Percentiles rank a stretch among this genome's conserved stretches.
Conservation (phyloP, 441 rosid genomes). For the Kokia cookei region DNA sequence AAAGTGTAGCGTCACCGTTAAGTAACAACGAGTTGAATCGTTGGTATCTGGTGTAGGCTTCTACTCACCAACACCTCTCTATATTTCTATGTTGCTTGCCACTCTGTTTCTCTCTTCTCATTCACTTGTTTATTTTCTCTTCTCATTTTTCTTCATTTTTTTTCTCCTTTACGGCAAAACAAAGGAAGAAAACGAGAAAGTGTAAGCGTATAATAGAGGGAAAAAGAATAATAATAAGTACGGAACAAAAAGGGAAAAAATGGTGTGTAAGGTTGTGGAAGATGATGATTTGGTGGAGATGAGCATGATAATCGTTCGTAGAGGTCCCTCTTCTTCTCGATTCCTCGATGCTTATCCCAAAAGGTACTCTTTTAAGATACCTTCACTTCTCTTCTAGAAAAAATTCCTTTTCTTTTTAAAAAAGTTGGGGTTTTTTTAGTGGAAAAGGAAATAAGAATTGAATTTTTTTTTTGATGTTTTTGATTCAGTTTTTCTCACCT, state of each 20-base stretch:
- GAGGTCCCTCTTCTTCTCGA: constrained; percentile 26
- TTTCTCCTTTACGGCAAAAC: constrained; percentile 7
- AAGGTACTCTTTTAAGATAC: constrained; percentile 38
- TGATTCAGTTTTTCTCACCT: constrained; percentile 46
- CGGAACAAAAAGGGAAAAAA: background rate
- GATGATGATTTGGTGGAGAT: constrained; percentile 36
- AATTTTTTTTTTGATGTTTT: constrained; percentile 26
- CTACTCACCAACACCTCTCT: constrained; percentile 11
- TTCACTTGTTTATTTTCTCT: background rate
- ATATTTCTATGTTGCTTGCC: constrained; percentile 15
- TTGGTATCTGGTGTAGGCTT: constrained; percentile 35
- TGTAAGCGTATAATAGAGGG: background rate
- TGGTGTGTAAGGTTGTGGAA: constrained; percentile 21
- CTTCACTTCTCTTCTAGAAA: constrained; percentile 11
- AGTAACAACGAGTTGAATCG: constrained; percentile 26
- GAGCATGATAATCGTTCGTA: constrained; percentile 23
- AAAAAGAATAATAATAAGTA: background rate
- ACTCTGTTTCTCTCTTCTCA: constrained; percentile 20
- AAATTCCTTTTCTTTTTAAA: background rate
- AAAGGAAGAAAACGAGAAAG: background rate
- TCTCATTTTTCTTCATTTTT: background rate
- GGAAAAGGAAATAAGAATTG: background rate
- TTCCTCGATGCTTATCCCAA: constrained; percentile 30
- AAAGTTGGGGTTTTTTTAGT: background rate
- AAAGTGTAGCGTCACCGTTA: constrained; percentile 38